These are phyloP conservation scores for Lactuca sativa DNA, from an alignment of 129 eudicot species.

Conservation along the genomic window DNA sequence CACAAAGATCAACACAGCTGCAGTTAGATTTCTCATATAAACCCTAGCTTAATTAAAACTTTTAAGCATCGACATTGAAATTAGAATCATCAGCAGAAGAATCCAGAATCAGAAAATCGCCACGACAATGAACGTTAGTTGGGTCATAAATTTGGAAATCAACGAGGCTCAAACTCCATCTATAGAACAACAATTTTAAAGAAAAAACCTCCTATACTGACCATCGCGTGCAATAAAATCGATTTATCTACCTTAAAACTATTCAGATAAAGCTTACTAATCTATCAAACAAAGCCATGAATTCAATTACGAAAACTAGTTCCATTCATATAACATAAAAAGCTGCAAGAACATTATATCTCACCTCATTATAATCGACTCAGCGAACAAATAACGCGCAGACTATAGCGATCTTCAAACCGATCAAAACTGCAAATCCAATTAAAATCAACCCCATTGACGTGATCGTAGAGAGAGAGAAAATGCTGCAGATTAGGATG, in stretches of 20 bases:
- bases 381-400: neutral
- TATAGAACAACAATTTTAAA: neutral
- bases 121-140: neutral
- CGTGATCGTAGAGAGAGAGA: neutral
- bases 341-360: conserved; percentile 5
- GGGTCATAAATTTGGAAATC: neutral
- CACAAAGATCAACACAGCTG: conserved; percentile 4
- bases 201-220: neutral
- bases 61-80: conserved; percentile 9
- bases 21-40: conserved; percentile 10
- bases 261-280: neutral
- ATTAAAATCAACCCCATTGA: neutral
- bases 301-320: conserved; percentile 4
- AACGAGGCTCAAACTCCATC: conserved; percentile 5
- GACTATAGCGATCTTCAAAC: neutral
- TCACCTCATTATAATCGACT: conserved; percentile 12
- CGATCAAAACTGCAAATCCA: conserved; percentile 10
- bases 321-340: neutral
- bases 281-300: neutral
- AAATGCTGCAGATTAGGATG: conserved; percentile 17
- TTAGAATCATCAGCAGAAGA: neutral
- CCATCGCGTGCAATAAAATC: conserved; percentile 6
- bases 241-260: neutral
- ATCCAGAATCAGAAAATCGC: neutral
- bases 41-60: conserved; percentile 20